These are phyloP conservation scores for Termitomyces sp. DNA, from an alignment of 768 basidiomycete genomes.

Conservation along the genomic window DNA sequence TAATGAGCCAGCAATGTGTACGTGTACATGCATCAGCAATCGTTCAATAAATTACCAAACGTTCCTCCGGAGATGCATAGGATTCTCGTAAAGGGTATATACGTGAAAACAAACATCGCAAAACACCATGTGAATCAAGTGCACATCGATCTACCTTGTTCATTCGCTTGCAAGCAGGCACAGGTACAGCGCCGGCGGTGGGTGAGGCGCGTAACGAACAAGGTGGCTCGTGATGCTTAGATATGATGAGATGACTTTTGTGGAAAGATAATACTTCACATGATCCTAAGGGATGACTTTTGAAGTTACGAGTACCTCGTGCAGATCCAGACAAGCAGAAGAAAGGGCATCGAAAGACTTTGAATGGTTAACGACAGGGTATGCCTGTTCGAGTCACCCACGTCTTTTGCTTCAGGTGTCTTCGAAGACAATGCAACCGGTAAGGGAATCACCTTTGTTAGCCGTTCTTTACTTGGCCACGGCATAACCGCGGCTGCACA, in stretches of 20 bases:
- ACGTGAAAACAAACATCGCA: conserved; percentile 5
- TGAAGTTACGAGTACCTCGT: background rate
- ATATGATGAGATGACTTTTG: background rate
- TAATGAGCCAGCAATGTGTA: conserved; percentile 4
- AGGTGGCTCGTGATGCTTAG: background rate
- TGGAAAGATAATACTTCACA: background rate
- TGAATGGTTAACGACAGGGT: background rate
- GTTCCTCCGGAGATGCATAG: conserved; percentile 8
- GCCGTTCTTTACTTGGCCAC: background rate
- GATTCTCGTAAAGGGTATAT: conserved; percentile 1
- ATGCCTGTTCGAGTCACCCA: background rate
- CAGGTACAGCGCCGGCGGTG: conserved; percentile 10
- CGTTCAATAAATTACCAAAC: conserved; percentile 1
- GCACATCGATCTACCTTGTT: conserved; percentile 4
- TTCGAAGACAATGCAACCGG: background rate
- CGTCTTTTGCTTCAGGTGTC: background rate
- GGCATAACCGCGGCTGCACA: conserved; percentile 2
- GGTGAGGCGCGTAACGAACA: background rate
- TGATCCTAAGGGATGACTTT: background rate
- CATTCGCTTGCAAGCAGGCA: conserved; percentile 15
- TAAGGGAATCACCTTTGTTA: background rate
- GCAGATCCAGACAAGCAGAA: background rate
- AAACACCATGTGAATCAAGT: conserved; percentile 6
- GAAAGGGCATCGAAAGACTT: background rate
- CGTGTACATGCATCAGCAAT: conserved; percentile 5